Evolutionary conservation across 257 asterid genomes (phyloP).

Genomic region (Rehmannia glutinosa): DNA sequence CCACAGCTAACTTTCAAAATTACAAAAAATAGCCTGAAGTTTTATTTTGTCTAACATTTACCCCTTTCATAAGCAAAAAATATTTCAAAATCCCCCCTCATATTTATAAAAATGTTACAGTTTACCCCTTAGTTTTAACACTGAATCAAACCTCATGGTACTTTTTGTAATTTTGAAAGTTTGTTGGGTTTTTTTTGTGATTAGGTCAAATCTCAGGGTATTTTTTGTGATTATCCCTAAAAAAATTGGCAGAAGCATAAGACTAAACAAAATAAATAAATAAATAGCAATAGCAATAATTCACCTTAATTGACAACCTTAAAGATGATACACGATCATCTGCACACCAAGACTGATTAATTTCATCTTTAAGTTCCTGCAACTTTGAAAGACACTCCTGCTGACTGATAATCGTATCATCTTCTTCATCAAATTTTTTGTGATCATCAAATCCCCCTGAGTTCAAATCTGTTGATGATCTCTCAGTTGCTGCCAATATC

Average conservation of each 20-base stretch:
- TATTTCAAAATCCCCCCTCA: no score
- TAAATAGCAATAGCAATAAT: conserved; percentile 8
- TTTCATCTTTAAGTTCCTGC: conserved; percentile 64
- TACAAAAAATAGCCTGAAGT: no score
- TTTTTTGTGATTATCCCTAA: no score
- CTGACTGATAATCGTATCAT: conserved; percentile 48
- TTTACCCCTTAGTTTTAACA: no score
- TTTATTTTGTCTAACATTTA: no score
- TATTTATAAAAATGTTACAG: no score
- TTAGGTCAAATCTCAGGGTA: no score
- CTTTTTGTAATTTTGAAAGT: no score
- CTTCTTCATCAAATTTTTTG: conserved; percentile 49
- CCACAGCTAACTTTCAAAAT: no score
- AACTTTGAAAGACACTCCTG: conserved; percentile 63
- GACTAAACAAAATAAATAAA: background rate
- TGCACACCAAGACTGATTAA: conserved; percentile 63
- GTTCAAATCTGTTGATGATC: conserved; percentile 41
- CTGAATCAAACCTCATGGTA: no score
- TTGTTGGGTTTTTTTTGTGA: no score
- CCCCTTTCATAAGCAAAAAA: no score
- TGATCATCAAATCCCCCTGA: conserved; percentile 59
- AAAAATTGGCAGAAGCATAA: conserved; percentile 7
- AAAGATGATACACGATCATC: conserved; percentile 77
- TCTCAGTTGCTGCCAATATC: conserved; percentile 42
- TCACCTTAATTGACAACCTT: conserved; percentile 81